Conservation (phyloP, 2,329 filamentous ascomycete species). For the Apiospora koreana region DNA sequence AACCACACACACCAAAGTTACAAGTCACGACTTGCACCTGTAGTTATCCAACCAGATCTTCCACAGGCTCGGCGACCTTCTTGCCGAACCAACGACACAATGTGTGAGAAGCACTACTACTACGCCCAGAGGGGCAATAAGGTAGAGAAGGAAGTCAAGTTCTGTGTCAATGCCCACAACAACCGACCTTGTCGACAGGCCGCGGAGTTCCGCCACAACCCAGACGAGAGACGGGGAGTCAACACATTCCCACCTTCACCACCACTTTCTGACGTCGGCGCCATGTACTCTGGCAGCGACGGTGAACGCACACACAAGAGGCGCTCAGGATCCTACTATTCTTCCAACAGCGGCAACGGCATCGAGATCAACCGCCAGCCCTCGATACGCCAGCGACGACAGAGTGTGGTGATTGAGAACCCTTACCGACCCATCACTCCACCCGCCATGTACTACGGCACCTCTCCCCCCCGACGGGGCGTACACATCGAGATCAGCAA, state of each 20-base stretch:
- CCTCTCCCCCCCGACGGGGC: not conserved
- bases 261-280: constrained; percentile 13
- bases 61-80: constrained; percentile 12
- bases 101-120: constrained; percentile 18
- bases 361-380: constrained; percentile 4
- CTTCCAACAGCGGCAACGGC: constrained; percentile 6
- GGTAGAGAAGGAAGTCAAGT: not conserved
- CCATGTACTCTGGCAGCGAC: constrained; percentile 14
- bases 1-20: not conserved
- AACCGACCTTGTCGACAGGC: constrained; percentile 6
- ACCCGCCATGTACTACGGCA: not conserved
- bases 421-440: not conserved
- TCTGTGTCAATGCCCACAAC: constrained; percentile 6
- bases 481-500: not conserved
- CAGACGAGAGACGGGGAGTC: constrained; percentile 8
- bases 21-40: constrained; percentile 13
- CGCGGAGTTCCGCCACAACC: constrained; percentile 11
- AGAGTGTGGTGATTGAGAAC: not conserved
- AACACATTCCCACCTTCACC: constrained; percentile 14
- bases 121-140: not conserved
- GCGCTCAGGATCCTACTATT: constrained; percentile 11
- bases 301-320: constrained; percentile 14
- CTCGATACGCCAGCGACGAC: constrained; percentile 13
- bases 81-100: constrained; percentile 15
- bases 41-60: constrained; percentile 11